A percentile compares a stretch with the other conserved stretches of the same genome.
Evolutionary conservation across 306 rosid species (phyloP).

Genomic region (Cicer pinnatifidum): DNA sequence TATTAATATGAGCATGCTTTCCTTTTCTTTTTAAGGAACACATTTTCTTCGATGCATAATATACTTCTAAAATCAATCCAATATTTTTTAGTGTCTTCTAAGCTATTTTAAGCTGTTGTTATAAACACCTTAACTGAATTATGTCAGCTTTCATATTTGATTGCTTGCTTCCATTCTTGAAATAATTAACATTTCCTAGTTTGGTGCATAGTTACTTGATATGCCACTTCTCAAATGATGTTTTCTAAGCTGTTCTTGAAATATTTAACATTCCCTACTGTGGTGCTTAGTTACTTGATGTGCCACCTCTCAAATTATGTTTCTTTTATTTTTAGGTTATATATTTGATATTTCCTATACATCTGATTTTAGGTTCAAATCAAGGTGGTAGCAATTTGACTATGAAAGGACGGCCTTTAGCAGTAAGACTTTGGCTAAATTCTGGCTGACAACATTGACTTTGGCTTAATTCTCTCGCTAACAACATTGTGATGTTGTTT

Average conservation of each 20-base stretch:
- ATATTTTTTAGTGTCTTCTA: not conserved
- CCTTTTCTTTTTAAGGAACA: too few species aligned
- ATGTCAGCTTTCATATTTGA: constrained; percentile 15
- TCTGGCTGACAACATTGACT: not conserved
- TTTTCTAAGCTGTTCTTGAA: not conserved
- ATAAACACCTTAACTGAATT: not conserved
- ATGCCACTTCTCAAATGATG: not conserved
- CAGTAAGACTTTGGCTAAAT: constrained; percentile 3
- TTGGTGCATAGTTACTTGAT: not conserved
- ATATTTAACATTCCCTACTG: not conserved
- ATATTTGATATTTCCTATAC: not conserved
- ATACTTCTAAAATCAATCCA: too few species aligned
- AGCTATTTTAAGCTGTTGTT: not conserved
- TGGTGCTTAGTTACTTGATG: not conserved
- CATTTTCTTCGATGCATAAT: too few species aligned
- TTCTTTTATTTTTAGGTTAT: not conserved
- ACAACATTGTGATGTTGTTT: not conserved
- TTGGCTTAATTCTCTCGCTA: not conserved
- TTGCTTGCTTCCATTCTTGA: not conserved
- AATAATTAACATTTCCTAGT: not conserved
- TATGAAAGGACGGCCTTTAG: not conserved
- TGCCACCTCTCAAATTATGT: not conserved
- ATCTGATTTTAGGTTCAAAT: not conserved
- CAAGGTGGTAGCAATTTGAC: not conserved
- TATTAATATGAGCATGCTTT: too few species aligned